Evolutionary conservation across 2,329 filamentous ascomycete genomes (phyloP).

Genomic region (Aureobasidium sp.): DNA sequence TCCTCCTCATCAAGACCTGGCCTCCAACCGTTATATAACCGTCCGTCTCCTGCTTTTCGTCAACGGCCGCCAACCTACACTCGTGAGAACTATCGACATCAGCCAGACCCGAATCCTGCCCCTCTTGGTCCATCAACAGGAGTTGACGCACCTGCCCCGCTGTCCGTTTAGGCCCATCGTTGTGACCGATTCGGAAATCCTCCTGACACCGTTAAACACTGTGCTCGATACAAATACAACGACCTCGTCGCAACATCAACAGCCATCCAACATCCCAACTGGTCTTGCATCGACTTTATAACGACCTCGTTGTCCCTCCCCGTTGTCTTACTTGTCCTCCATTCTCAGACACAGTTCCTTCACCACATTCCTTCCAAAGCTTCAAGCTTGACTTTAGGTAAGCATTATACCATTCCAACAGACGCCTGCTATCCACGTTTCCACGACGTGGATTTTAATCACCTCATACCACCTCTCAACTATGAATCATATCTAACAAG

Average conservation of each 20-base stretch:
- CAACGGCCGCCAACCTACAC: slow-evolving; percentile 11
- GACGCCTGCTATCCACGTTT: background rate
- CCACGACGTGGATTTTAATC: background rate
- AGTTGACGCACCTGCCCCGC: slow-evolving; percentile 10
- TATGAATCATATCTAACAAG: background rate
- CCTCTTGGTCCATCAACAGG: slow-evolving; percentile 6
- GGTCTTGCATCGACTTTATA: slow-evolving; percentile 12
- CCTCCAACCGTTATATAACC: slow-evolving; percentile 9
- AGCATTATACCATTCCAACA: background rate
- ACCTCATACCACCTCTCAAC: background rate
- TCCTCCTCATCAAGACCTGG: slow-evolving; percentile 8
- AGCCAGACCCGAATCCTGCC: slow-evolving; percentile 6
- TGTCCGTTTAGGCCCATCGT: slow-evolving; percentile 12
- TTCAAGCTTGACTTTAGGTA: slow-evolving; percentile 9
- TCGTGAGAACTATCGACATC: slow-evolving; percentile 9
- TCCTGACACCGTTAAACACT: slow-evolving; percentile 8
- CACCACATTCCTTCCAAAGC: slow-evolving; percentile 9
- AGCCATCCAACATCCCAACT: slow-evolving; percentile 12
- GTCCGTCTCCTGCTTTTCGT: slow-evolving; percentile 12
- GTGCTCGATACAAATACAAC: slow-evolving; percentile 13
- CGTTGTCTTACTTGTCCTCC: slow-evolving; percentile 11
- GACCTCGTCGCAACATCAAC: slow-evolving; percentile 12
- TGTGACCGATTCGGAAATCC: slow-evolving; percentile 10
- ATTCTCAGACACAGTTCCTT: background rate
- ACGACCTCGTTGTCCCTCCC: slow-evolving; percentile 13